Evolutionary conservation across 2,329 filamentous ascomycete species (phyloP).

Genomic region (Penicillium sp.): DNA sequence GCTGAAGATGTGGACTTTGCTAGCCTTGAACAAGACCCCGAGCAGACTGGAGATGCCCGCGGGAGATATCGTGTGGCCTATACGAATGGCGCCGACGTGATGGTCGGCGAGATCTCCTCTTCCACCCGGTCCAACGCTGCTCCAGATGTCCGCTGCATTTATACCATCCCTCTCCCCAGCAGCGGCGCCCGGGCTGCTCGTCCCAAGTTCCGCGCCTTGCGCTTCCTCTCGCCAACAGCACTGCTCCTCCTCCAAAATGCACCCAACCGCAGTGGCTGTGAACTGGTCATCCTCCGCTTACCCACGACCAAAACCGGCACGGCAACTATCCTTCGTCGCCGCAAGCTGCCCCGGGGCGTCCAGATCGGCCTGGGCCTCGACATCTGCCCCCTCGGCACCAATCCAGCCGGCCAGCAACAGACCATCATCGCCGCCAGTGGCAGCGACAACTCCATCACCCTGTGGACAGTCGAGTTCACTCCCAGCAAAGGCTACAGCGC

Average conservation of each 20-base stretch:
- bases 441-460: constrained; percentile 74
- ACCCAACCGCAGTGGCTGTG: constrained; percentile 56
- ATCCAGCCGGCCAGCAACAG: constrained; percentile 67
- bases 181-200: constrained; percentile 36
- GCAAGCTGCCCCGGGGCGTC: constrained; percentile 66
- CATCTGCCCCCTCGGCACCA: constrained; percentile 66
- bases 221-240: constrained; percentile 57
- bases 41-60: constrained; percentile 13
- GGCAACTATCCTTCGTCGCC: constrained; percentile 53
- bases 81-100: constrained; percentile 75
- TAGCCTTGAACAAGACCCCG: constrained; percentile 29
- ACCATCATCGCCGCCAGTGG: constrained; percentile 79
- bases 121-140: constrained; percentile 48
- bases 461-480: constrained; percentile 75
- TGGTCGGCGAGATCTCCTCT: constrained; percentile 62
- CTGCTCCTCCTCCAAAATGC: constrained; percentile 60
- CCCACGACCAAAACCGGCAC: constrained; percentile 27
- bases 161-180: constrained; percentile 45
- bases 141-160: constrained; percentile 39
- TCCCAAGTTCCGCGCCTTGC: constrained; percentile 58
- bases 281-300: constrained; percentile 53
- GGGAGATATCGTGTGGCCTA: constrained; percentile 71
- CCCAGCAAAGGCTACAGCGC: constrained; percentile 46
- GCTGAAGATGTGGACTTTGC: constrained; percentile 51
- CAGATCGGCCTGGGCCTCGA: constrained; percentile 78